Conservation (phyloP, 805 yeast species). For the Candida manassasensis region DNA sequence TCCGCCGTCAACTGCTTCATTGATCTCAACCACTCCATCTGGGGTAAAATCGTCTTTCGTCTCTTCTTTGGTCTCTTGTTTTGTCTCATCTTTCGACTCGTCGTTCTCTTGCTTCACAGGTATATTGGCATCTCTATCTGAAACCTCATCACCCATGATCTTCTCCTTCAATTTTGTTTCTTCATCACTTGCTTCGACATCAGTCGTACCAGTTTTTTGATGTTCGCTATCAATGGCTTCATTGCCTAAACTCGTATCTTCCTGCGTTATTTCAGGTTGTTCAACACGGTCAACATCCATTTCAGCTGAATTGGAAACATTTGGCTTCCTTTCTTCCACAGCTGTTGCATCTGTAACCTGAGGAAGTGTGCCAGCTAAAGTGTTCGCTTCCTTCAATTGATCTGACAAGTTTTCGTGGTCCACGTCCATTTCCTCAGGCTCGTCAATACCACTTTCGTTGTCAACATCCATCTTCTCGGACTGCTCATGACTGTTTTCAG, state of each 20-base stretch:
- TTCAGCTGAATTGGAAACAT: not conserved
- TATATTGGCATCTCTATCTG: too few relatives aligned
- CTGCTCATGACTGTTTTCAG: constrained; percentile 1
- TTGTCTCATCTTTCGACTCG: constrained; percentile 1
- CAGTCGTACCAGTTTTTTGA: not conserved
- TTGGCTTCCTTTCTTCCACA: constrained; percentile 1
- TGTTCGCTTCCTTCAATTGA: not conserved
- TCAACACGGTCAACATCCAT: not conserved
- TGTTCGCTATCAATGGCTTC: too few relatives aligned
- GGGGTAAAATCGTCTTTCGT: not conserved
- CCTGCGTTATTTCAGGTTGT: too few relatives aligned
- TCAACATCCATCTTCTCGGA: constrained; percentile 1
- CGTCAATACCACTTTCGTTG: constrained; percentile 1
- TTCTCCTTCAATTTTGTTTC: not conserved
- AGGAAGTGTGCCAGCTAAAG: not conserved
- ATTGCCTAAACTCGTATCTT: too few relatives aligned
- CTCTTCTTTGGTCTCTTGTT: constrained; percentile 3
- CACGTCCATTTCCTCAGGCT: not conserved
- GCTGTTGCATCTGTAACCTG: not conserved
- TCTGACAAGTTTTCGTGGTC: not conserved
- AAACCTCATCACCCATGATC: too few relatives aligned
- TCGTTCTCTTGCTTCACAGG: too few relatives aligned
- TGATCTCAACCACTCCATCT: not conserved
- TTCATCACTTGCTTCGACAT: not conserved
- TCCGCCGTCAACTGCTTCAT: not conserved